Percentiles rank a stretch among this genome's conserved stretches.
phyloP scores from a whole-genome alignment of 257 asterid species.

The Euphrasia confusa region DNA sequence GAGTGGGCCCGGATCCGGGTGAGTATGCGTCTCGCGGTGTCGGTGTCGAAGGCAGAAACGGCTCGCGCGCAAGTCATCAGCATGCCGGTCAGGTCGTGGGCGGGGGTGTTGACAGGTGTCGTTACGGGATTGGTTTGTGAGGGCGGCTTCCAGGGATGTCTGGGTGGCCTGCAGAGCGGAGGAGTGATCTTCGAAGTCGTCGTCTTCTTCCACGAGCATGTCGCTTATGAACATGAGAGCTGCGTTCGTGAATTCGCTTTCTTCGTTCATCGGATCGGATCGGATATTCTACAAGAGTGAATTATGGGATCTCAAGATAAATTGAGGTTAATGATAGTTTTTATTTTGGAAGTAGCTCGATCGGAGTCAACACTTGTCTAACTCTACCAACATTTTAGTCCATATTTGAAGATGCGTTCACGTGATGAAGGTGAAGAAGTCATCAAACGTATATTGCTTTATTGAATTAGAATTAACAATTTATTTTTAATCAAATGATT shows the following conservation, averaged over 20 bases:
- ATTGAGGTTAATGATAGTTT: too few relatives aligned
- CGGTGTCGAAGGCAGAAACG: slow-evolving; percentile 32
- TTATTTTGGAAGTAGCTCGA: too few relatives aligned
- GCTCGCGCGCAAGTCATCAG: slow-evolving; percentile 49
- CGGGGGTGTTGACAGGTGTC: background rate
- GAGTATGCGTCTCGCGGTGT: slow-evolving; percentile 26
- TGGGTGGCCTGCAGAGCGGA: slow-evolving; percentile 73
- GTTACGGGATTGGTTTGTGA: background rate
- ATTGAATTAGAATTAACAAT: too few relatives aligned
- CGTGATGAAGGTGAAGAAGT: too few relatives aligned
- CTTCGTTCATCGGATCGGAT: background rate
- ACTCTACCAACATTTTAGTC: too few relatives aligned
- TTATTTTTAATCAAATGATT: too few relatives aligned
- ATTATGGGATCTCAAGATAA: too few relatives aligned
- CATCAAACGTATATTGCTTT: too few relatives aligned
- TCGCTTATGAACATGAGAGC: slow-evolving; percentile 48
- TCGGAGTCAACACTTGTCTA: too few relatives aligned
- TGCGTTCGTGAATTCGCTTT: slow-evolving; percentile 42
- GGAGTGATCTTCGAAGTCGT: slow-evolving; percentile 22
- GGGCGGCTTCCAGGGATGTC: slow-evolving; percentile 43
- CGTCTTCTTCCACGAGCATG: slow-evolving; percentile 69
- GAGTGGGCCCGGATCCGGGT: slow-evolving; percentile 35
- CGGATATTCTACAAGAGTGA: too few relatives aligned
- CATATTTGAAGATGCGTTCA: too few relatives aligned
- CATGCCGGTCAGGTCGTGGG: slow-evolving; percentile 36